Base-by-base conservation (phyloP, 2,329 filamentous ascomycete genomes). In the Sporothrix protearum region DNA sequence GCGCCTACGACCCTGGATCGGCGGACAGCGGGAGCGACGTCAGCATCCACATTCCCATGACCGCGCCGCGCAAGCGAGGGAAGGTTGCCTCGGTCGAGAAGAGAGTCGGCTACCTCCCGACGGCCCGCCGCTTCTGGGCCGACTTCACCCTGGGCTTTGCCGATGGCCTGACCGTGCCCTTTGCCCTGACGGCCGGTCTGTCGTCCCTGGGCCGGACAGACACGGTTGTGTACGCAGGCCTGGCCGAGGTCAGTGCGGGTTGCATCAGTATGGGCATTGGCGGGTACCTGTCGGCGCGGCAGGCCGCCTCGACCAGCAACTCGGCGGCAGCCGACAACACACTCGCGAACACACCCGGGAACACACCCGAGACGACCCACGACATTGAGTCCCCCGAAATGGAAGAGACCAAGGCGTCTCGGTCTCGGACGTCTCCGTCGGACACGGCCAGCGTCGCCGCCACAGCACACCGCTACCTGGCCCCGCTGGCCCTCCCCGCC, bases 211-310 rank as follows among this genome's bases (percentile, higher is more conserved):
- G 88, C 2, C 83, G 85, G 70, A 86, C 87, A 16, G 85, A 86
- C 71, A 87, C 88, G 0, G 87, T 91, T 70, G 86, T 94, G 28
- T 87, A 88, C 51, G 91, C 89, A 2, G 91, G 91, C 0, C 80
- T 92, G 36, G 90, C 90, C 0, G 91, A 93, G 78, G 83, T 92
- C 51, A 90, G 91, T 73, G 89, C 89, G 0, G 90, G 91, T 2
- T 87, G 88, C 63, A 91, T 93, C 73, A 91, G 88, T 61, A 92
- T 92, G 91, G 91, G 90, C 2, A 84, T 93, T 16, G 89, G 91
- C 22, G 90, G 89, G 14, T 92, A 90, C 76, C 81, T 93, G 1
- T 88, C 89, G 1, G 88, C 89, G 70, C 81, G 77, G 76, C 71
- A 73, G 49, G 57, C 74, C 5, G 14, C 63, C n/a, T 28, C 28